Percentiles rank a stretch among this genome's conserved stretches.
These are phyloP conservation scores for Pulveroboletus sp. DNA, from an alignment of 768 basidiomycete species.

Conservation along the genomic window DNA sequence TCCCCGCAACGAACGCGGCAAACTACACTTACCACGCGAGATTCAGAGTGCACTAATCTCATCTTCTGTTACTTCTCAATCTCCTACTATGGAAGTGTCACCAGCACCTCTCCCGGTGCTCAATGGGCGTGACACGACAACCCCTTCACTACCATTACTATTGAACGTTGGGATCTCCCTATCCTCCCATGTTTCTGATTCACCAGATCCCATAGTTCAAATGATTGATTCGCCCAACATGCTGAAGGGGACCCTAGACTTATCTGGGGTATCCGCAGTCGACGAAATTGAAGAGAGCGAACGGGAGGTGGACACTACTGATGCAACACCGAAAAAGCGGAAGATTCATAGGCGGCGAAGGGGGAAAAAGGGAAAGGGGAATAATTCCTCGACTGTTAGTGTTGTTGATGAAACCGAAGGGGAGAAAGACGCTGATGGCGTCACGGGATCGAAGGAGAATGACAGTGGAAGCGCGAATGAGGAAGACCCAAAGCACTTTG, in stretches of 20 bases:
- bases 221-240: constrained; percentile 2
- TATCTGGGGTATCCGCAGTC: constrained; percentile 2
- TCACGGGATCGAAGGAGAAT: constrained; percentile 34
- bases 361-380: constrained; percentile 51
- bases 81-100: not conserved
- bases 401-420: constrained; percentile 21
- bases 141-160: not conserved
- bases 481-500: constrained; percentile 11
- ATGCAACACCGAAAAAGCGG: constrained; percentile 41
- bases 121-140: not conserved
- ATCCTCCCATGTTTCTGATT: not conserved
- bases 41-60: not conserved
- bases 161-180: constrained; percentile 1
- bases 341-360: constrained; percentile 38
- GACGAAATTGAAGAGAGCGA: constrained; percentile 57
- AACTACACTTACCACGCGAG: constrained; percentile 7
- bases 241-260: constrained; percentile 9
- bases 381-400: constrained; percentile 3
- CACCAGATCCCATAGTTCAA: not conserved
- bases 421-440: constrained; percentile 23
- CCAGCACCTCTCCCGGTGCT: not conserved
- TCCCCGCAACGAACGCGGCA: constrained; percentile 2
- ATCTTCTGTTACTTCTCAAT: constrained; percentile 2
- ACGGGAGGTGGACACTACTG: constrained; percentile 41
- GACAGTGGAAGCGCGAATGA: constrained; percentile 22